These are phyloP conservation scores for Boletus tylopilopsis DNA, from an alignment of 768 basidiomycete species.

Conservation along the genomic window DNA sequence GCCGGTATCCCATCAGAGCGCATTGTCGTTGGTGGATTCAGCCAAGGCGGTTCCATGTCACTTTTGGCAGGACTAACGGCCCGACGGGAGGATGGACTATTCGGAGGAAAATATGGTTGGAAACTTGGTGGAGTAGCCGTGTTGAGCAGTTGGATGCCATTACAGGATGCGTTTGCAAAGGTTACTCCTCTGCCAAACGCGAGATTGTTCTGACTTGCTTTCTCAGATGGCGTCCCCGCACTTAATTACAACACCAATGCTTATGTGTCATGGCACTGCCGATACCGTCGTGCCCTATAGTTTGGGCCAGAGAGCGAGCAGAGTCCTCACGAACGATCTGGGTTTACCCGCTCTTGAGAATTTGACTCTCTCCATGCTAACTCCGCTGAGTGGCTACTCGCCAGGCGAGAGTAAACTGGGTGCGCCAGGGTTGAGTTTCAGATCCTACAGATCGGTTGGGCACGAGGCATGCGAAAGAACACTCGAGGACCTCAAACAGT, in stretches of 20 bases:
- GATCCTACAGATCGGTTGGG: slow-evolving; percentile 60
- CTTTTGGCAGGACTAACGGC: slow-evolving; percentile 62
- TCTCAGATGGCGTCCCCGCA: slow-evolving; percentile 58
- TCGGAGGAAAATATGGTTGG: slow-evolving; percentile 38
- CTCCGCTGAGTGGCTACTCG: slow-evolving; percentile 19
- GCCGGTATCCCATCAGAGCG: slow-evolving; percentile 63
- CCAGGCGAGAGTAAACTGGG: slow-evolving; percentile 19
- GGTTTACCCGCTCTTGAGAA: slow-evolving; percentile 42
- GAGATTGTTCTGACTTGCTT: slow-evolving; percentile 3
- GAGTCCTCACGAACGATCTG: slow-evolving; percentile 51
- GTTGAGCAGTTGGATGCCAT: slow-evolving; percentile 78
- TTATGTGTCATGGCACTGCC: slow-evolving; percentile 79
- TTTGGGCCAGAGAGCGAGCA: slow-evolving; percentile 51
- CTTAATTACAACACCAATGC: slow-evolving; percentile 65
- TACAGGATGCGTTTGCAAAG: slow-evolving; percentile 60
- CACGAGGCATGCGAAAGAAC: slow-evolving; percentile 67
- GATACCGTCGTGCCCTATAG: slow-evolving; percentile 70
- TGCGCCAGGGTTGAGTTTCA: slow-evolving; percentile 56
- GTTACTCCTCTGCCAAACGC: slow-evolving; percentile 37
- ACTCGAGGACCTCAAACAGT: slow-evolving; percentile 63
- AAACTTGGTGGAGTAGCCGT: slow-evolving; percentile 69
- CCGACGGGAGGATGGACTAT: slow-evolving; percentile 24
- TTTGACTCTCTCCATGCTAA: slow-evolving; percentile 32
- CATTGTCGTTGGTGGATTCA: slow-evolving; percentile 86
- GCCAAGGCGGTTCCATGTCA: slow-evolving; percentile 78